Evolutionary conservation across 2,329 filamentous ascomycete species (phyloP).

Genomic region (Pseudocercospora eumusae): DNA sequence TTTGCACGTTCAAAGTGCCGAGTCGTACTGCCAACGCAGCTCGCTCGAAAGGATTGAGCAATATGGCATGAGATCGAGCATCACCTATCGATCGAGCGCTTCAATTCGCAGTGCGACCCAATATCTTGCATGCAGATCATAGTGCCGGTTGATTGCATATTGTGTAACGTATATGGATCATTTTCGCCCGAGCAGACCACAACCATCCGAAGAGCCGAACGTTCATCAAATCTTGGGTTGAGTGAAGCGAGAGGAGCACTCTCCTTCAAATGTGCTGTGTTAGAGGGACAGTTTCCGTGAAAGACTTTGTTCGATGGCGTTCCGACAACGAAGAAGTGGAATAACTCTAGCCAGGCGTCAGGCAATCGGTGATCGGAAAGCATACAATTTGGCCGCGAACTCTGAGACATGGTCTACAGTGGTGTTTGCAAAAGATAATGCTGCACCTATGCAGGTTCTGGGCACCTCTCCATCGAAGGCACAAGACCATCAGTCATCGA

Average conservation of each 20-base stretch:
- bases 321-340: background rate
- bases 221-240: background rate
- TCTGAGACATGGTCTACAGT: background rate
- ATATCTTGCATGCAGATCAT: slow-evolving; percentile 8
- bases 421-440: background rate
- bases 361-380: background rate
- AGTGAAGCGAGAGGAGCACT: background rate
- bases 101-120: slow-evolving; percentile 2
- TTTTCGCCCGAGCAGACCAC: slow-evolving; percentile 2
- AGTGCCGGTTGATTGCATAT: slow-evolving; percentile 5
- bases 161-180: background rate
- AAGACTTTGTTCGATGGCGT: background rate
- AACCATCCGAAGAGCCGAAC: background rate
- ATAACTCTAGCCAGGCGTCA: background rate
- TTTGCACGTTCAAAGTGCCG: background rate
- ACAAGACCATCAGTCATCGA: background rate
- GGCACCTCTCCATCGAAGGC: background rate
- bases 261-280: background rate
- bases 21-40: slow-evolving; percentile 7
- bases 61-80: slow-evolving; percentile 2
- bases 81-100: slow-evolving; percentile 7
- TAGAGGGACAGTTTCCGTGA: background rate
- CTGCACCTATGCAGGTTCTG: background rate
- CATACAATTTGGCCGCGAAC: background rate
- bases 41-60: slow-evolving; percentile 1